Base-by-base conservation (phyloP, 352 stramenopile genomes). In the Globisporangium radiosum region DNA sequence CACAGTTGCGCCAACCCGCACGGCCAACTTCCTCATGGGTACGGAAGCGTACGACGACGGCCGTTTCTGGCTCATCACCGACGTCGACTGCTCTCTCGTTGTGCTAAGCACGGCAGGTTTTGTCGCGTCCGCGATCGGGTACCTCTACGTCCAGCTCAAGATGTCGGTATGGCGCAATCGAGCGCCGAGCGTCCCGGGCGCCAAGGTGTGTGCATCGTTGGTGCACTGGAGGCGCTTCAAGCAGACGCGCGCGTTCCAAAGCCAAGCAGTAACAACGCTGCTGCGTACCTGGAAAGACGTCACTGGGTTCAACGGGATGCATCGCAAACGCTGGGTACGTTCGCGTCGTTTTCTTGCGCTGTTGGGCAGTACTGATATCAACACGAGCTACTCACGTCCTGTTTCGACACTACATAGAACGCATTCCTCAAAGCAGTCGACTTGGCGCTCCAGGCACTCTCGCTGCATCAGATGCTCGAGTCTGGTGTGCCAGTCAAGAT, bases 11-110 rank as follows among this genome's bases (percentile, higher is more conserved):
- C 73, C 75, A 0, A 80, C 72, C 9, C 57, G 52, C 1, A 64
- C 64, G 0, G 75, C 68, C 3, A 84, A 84, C 49, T 76, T 73
- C 42, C 53, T 85, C 38, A 83, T 85, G 74, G 56, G 77, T 57
- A 85, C 74, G 0, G 44, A 17, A 4, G 57, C 68, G 19, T 75
- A 83, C 37, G 74, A 85, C 47, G 54, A 83, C 42, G 74, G 74
- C 2, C 56, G 76, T 3, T 87, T 83, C 40, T 87, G 72, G 76
- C 66, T 71, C 36, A 67, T 78, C 40, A 38, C 61, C 5, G 59
- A 68, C 39, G 33, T 53, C 5, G 54, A 71, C 8, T 15, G 7
- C 47, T 19, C 40, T 48, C 37, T 50, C 69, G 5, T 62, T 40
- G 37, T 8, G 5, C 25, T 75, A 1, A 70, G 58, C 2, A 47